These are phyloP conservation scores for Plantago lanceolata DNA, from an alignment of 305 asterid genomes.

Conservation along the genomic window DNA sequence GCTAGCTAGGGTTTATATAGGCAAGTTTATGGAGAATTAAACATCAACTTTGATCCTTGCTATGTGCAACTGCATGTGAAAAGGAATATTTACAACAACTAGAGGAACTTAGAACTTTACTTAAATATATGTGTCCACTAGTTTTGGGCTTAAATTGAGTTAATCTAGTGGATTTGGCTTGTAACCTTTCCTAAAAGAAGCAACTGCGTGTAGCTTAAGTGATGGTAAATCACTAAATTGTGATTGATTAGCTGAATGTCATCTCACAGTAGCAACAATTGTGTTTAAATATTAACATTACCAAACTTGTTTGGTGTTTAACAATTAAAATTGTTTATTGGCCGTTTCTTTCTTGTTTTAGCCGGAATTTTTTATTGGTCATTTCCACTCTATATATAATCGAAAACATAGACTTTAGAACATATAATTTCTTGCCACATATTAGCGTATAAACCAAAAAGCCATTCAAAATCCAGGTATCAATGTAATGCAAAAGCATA, in stretches of 20 bases:
- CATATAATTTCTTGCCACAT: too few species aligned
- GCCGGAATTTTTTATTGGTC: too few species aligned
- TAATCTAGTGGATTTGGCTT: background rate
- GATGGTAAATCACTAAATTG: background rate
- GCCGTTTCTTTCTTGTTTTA: too few species aligned
- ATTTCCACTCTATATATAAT: too few species aligned
- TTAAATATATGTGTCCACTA: background rate
- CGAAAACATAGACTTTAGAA: too few species aligned
- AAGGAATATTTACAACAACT: background rate
- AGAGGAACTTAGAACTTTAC: background rate
- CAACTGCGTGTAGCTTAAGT: background rate
- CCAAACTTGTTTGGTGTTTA: too few species aligned
- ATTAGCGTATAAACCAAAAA: too few species aligned
- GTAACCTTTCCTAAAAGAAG: too few species aligned
- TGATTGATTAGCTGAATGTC: background rate
- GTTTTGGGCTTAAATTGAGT: background rate
- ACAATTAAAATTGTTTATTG: too few species aligned
- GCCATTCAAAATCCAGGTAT: too few species aligned
- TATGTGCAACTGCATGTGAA: slow-evolving; percentile 7
- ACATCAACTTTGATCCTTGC: background rate
- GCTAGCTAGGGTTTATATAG: background rate
- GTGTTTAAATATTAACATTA: background rate
- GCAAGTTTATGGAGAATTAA: background rate
- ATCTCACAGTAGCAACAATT: background rate
- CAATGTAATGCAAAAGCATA: too few species aligned